Evolutionary conservation across 352 stramenopile species (phyloP), one percentile per base, ranked within the genome.

Genomic region (Phytophthora kernoviae): DNA sequence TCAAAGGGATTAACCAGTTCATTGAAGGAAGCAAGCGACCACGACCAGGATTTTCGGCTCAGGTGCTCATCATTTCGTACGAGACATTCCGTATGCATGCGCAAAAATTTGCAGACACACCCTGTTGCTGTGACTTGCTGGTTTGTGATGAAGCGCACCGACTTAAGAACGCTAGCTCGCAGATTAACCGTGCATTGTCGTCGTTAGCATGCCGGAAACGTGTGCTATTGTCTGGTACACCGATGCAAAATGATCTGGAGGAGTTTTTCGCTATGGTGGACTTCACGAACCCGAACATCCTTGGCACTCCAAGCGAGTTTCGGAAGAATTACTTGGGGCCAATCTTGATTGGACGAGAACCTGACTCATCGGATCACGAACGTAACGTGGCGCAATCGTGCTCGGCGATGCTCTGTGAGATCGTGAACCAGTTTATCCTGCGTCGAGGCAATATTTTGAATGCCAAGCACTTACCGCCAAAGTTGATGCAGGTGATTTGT

Each of bases 381-480:
- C 76, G 83, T 21, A 65, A 86, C 42, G 69, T 81, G 14, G 87
- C 87, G 5, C 84, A 93, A 50, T 79, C 75, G 2, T 98, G 93
- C 57, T 98, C 98, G 14, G 91, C 96, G 1, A 92, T 98, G 69
- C 91, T 99, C 69, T 98, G 90, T 56, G 84, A 93, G 54, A 96
- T 98, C 54, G 96, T 99, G 22, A 99, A 99, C 77, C 87, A 99
- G 62, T 99, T 99, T 51, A 99, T 99, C 68, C 67, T 99, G 45
- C 86, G 97, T 2, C 85, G 97, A 61, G 93, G 97, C 54, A 99
- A 99, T 72, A 98, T 97, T 24, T 69, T 99, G n/a, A 99, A 99
- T 70, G 97, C 96, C 6, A 94, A 99, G 65, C 97, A 99, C 65
- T 73, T 99, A 7, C 97, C 97, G 11, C 96, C 97, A 21, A 99